Base-by-base conservation (phyloP, 2,329 filamentous ascomycete species). In the Mariannaea elegans region DNA sequence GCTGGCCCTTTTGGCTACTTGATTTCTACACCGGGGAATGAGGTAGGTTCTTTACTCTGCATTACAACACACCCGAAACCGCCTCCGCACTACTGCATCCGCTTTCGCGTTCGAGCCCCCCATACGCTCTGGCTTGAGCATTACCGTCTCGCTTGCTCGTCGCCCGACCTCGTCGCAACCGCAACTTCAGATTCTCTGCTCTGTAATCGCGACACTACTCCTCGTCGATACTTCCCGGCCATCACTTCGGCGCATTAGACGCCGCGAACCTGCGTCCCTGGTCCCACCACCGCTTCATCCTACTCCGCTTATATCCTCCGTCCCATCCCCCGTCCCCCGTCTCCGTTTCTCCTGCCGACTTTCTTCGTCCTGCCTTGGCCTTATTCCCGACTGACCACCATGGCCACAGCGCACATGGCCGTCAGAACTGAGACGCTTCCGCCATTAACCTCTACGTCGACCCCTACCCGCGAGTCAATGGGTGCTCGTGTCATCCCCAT, bases 401-500 rank as follows among this genome's bases (percentile, higher is more conserved):
- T 66, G 68, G 67, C 65, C 53, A 68, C 73, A 82, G 80, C 77
- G 73, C 77, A 79, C 75, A 84, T 84, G 82, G 82, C 82, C 70
- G 77, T 82, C 71, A 80, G 78, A 70, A 82, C 79, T 79, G 81
- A 84, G 69, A 81, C 78, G 73, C 78, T 77, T 70, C 80, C 79
- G 72, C 76, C 78, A 73, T 76, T 78, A 68, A 75, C 71, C 62
- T 71, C 76, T 69, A 75, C 71, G 62, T 71, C 76, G 64, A 70
- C 76, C 65, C 72, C 75, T 64, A 76, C 80, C 59, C 73, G 76
- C 64, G 75, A 83, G 60, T 76, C 76, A 73, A 81, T 81, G 76
- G 78, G 80, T 71, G 76, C 79, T 67, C 82, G 83, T 72, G 84
- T 86, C 44, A 77, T 89, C 46, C 84, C 86, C 52, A 85, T 87